Percentiles rank a stretch among this genome's conserved stretches.
Conservation (phyloP, 805 yeast species). For the Saturnispora hagleri region DNA sequence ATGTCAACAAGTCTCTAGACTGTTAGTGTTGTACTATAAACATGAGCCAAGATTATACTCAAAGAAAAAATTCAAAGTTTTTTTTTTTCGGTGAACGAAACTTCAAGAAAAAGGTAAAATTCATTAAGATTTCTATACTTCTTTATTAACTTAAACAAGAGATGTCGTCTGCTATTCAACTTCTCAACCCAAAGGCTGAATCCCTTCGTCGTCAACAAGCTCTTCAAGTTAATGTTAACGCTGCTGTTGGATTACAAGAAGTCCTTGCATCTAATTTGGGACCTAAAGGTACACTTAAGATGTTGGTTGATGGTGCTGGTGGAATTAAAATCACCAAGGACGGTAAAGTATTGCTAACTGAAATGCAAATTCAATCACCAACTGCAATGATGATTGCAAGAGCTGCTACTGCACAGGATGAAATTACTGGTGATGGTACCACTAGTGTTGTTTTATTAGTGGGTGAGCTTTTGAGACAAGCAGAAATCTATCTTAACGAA, state of each 20-base stretch:
- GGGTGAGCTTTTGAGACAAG: conserved; percentile 90
- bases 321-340: conserved; percentile 92
- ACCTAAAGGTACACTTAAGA: conserved; percentile 93
- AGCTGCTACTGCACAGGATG: conserved; percentile 98
- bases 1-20: background rate
- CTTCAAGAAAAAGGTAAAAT: background rate
- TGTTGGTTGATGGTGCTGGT: conserved; percentile 96
- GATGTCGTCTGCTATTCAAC: conserved; percentile 61
- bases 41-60: background rate
- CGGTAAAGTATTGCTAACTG: conserved; percentile 86
- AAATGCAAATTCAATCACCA: conserved; percentile 94
- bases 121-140: background rate
- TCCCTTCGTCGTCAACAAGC: conserved; percentile 94
- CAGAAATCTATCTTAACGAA: conserved; percentile 82
- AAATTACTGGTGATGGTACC: conserved; percentile 98
- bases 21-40: background rate
- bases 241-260: conserved; percentile 94
- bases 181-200: conserved; percentile 95
- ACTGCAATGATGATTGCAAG: conserved; percentile 89
- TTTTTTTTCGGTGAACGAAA: background rate
- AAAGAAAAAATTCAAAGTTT: background rate
- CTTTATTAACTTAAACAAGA: background rate
- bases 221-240: conserved; percentile 85
- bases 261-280: conserved; percentile 89
- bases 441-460: conserved; percentile 91